Base-by-base conservation (phyloP, 257 asterid genomes). In the Capsicum baccatum region DNA sequence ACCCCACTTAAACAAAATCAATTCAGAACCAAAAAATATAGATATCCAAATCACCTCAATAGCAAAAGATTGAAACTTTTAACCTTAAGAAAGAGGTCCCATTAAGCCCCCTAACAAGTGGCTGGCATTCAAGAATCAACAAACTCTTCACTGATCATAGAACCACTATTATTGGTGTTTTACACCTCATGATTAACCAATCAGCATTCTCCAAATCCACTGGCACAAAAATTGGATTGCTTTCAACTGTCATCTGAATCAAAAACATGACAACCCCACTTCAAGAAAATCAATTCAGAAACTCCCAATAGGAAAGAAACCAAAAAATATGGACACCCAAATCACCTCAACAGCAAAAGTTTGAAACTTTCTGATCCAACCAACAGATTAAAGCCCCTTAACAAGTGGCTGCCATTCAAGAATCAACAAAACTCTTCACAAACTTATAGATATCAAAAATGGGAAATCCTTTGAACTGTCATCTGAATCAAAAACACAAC, bases 21-120 rank as follows among this genome's bases (percentile, higher is more conserved):
- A 63, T 26, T 63, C n/a, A 39, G 14, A 26, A 0, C 69, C 39
- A 19, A 62, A 58, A 16, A 8, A 63, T 39, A 9, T 10, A 5
- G 13, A 54, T 54, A 56, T 16, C 67, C 84, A 82, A 26, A 66
- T 9, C 10, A 66, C 71, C 57, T 9, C 17, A 50, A 83, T 69
- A 63, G 82, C 78, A 15, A 73, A 16, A 66, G 82, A 66, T 74
- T 15, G 83, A 63, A 74, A 42, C 82, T 59, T 39, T 47, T 60
- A 16, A 71, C 59, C 52, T 55, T 57, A 44, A 44, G 5, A 44
- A 44, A 44, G 48, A 44, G 84, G 76, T 3, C 86, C 70, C 70
- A 63, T 26, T 16, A 63, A 81, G 79, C 13, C 47, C 69, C 62
- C 71, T 73, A 76, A 39, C 50, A 21, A 67, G 47, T 44, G 82